Conservation (phyloP, 2,329 filamentous ascomycete species). For the Sarocladiaceae sp. region DNA sequence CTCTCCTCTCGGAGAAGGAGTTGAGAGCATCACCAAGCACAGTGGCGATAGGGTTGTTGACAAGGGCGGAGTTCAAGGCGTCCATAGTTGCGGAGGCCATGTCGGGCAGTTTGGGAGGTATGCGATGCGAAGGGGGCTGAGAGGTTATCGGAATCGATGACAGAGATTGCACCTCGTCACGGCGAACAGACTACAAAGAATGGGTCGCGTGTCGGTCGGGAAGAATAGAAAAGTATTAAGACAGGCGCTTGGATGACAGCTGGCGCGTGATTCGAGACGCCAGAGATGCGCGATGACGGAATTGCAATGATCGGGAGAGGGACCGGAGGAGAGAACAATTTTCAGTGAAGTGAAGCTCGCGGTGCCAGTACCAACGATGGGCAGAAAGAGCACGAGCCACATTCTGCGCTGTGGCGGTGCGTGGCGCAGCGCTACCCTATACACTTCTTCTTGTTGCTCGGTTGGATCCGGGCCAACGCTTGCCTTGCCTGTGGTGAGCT, state of each 20-base stretch:
- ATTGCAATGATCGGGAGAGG: neutral
- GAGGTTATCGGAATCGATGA: slow-evolving; percentile 1
- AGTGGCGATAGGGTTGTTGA: slow-evolving; percentile 68
- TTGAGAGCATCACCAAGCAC: slow-evolving; percentile 73
- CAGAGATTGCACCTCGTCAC: slow-evolving; percentile 7
- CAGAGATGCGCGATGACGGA: slow-evolving; percentile 9
- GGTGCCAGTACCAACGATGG: neutral
- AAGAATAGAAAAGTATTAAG: neutral
- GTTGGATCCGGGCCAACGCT: neutral
- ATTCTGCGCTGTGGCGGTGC: neutral
- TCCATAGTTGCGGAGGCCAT: slow-evolving; percentile 50
- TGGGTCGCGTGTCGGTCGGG: neutral
- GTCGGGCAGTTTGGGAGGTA: slow-evolving; percentile 7
- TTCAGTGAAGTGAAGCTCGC: slow-evolving; percentile 7
- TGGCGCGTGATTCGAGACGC: slow-evolving; percentile 7
- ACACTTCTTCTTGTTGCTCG: slow-evolving; percentile 2
- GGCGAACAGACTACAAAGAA: neutral
- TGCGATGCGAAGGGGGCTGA: neutral
- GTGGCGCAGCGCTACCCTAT: neutral
- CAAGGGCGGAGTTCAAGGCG: slow-evolving; percentile 59
- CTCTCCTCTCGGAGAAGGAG: slow-evolving; percentile 80
- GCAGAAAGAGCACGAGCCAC: slow-evolving; percentile 3
- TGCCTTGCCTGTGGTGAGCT: neutral
- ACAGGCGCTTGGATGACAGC: neutral
- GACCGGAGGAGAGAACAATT: slow-evolving; percentile 6